Evolutionary conservation across 2,329 filamentous ascomycete genomes (phyloP), one percentile per base, ranked within the genome.

Genomic region (Colletotrichum simmondsii): DNA sequence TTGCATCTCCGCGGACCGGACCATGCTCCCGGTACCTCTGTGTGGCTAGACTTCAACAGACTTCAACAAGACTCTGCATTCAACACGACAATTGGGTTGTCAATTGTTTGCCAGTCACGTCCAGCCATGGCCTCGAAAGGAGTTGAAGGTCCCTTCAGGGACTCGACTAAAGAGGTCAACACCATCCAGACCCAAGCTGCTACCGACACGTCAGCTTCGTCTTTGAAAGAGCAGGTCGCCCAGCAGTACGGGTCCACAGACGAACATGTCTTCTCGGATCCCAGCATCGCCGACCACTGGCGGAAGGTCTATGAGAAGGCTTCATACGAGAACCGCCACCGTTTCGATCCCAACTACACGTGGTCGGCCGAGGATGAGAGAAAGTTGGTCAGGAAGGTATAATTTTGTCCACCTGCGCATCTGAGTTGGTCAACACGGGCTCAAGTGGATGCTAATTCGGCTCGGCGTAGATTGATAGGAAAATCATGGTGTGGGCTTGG

Each of bases 271-370:
- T 91, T 91, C 75, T 81, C 84, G 0, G 87, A 90, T 62, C 85
- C 87, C 2, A 81, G 83, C 3, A 81, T 88, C 2, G 87, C 88
- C 1, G 85, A 87, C n/a, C 84, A 88, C 75, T 91, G 88, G 85
- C 81, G 83, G 2, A 80, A 80, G 5, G 77, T 90, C 5, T 91
- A 91, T 72, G 88, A 91, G 74, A 85, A 86, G 7, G 87, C 88
- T 1, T 74, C 80, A 0, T 92, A 92, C 75, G 90, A 92, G 79
- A 90, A 91, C 22, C 81, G 86, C 1, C 90, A 92, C 77, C 86
- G 90, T 14, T 92, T 89, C 77, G 90, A 92, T 74, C 88, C 89
- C 12, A 74, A 12, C 26, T 75, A 61, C 58, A 49, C 72, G 54
- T 88, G 87, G 87, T 84, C 83, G 0, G 80, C 83, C 4, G 83